A percentile compares a stretch with the other conserved stretches of the same genome.
Evolutionary conservation across 2,329 filamentous ascomycete genomes (phyloP).

Genomic region (Colletotrichum tabaci): DNA sequence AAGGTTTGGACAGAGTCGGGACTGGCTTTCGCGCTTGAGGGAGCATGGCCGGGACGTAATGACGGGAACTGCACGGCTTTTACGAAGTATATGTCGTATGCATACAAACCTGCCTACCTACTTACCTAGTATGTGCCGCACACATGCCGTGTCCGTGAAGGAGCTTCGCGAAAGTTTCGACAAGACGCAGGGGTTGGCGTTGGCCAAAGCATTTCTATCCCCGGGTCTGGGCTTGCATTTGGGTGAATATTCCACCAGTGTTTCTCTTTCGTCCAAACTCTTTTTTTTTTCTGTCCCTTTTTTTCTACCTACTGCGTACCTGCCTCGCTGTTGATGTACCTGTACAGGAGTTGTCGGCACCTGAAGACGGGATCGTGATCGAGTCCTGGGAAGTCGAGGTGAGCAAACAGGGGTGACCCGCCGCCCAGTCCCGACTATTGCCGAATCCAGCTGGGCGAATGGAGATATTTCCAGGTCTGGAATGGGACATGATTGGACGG

Average conservation of each 20-base stretch:
- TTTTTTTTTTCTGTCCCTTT: background rate
- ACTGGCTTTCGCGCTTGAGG: conserved; percentile 3
- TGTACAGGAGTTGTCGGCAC: background rate
- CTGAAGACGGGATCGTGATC: conserved; percentile 37
- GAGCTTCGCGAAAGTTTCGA: conserved; percentile 33
- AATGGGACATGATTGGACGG: conserved; percentile 33
- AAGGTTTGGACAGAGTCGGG: conserved; percentile 37
- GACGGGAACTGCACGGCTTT: conserved; percentile 36
- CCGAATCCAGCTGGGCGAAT: conserved; percentile 41
- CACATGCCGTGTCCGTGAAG: conserved; percentile 8
- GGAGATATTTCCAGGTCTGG: conserved; percentile 37
- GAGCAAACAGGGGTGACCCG: conserved; percentile 24
- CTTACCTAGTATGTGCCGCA: background rate
- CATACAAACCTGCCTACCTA: too few relatives aligned
- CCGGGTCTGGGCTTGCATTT: background rate
- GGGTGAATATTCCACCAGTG: conserved; percentile 22
- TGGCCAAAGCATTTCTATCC: conserved; percentile 16
- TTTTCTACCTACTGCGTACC: background rate
- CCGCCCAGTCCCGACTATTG: conserved; percentile 35
- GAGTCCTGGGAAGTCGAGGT: conserved; percentile 21
- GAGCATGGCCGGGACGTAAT: conserved; percentile 20
- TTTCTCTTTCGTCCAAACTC: conserved; percentile 35
- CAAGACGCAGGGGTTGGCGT: conserved; percentile 32
- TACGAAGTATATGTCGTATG: too few relatives aligned
- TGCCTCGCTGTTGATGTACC: too few relatives aligned